phyloP scores from a whole-genome alignment of 805 yeast genomes.

The Candida oleophila region DNA sequence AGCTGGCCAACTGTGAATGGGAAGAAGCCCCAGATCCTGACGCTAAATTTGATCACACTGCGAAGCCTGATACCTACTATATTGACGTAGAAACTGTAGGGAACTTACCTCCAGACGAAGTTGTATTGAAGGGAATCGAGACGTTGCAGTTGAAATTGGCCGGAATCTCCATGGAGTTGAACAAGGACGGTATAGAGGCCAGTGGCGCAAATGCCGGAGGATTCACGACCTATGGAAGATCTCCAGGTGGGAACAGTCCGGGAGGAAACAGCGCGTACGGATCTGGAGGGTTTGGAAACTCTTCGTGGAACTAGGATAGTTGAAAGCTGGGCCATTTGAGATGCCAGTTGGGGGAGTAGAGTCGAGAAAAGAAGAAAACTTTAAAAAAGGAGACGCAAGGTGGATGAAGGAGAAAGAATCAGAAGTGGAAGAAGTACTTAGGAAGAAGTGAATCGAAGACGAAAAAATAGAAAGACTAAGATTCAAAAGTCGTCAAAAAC shows the following conservation, averaged over 20 bases:
- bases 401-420: neutral
- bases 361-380: neutral
- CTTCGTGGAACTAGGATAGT: constrained; percentile 30
- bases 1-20: constrained; percentile 82
- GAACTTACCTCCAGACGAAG: constrained; percentile 82
- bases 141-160: constrained; percentile 90
- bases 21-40: constrained; percentile 93
- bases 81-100: constrained; percentile 93
- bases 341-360: neutral
- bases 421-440: neutral
- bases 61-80: constrained; percentile 79
- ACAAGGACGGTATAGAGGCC: constrained; percentile 42
- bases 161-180: constrained; percentile 71
- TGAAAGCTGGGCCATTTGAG: too few species aligned
- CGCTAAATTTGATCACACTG: constrained; percentile 80
- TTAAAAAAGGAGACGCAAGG: neutral
- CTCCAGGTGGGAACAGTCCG: constrained; percentile 33
- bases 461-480: neutral
- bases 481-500: too few species aligned
- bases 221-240: constrained; percentile 47
- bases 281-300: constrained; percentile 36
- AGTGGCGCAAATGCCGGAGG: constrained; percentile 45
- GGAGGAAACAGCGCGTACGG: constrained; percentile 25
- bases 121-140: constrained; percentile 78
- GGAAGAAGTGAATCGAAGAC: too few species aligned